Percentiles rank a stretch among this genome's conserved stretches.
These are phyloP conservation scores for Annulohypoxylon truncatum DNA, from an alignment of 2,329 filamentous ascomycete species.

Conservation along the genomic window DNA sequence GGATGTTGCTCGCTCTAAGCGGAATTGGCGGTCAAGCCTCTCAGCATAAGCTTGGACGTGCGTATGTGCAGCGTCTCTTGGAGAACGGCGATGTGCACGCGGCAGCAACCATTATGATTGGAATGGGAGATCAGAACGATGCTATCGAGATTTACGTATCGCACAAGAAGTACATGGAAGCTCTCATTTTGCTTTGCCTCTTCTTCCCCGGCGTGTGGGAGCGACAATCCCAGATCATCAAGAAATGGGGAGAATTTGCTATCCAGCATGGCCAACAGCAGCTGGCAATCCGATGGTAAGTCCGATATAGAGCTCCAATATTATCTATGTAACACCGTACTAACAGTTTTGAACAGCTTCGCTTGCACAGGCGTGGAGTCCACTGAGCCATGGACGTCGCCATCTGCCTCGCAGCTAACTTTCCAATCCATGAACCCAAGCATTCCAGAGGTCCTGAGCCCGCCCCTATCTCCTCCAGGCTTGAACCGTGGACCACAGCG, in stretches of 20 bases:
- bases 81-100: slow-evolving; percentile 92
- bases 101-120: slow-evolving; percentile 90
- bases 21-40: slow-evolving; percentile 83
- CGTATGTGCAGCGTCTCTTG: slow-evolving; percentile 89
- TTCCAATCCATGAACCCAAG: slow-evolving; percentile 66
- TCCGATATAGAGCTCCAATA: slow-evolving; percentile 18
- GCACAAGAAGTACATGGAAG: slow-evolving; percentile 91
- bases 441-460: slow-evolving; percentile 73
- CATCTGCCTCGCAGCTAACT: slow-evolving; percentile 74
- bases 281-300: slow-evolving; percentile 83
- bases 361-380: slow-evolving; percentile 89
- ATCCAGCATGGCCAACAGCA: slow-evolving; percentile 89
- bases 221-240: slow-evolving; percentile 85
- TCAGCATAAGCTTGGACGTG: slow-evolving; percentile 89
- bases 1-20: slow-evolving; percentile 94
- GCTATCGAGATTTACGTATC: slow-evolving; percentile 97
- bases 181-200: slow-evolving; percentile 86
- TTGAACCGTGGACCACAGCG: slow-evolving; percentile 68
- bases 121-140: slow-evolving; percentile 91
- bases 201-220: slow-evolving; percentile 90
- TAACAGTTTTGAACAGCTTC: slow-evolving; percentile 65
- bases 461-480: slow-evolving; percentile 79
- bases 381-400: slow-evolving; percentile 88
- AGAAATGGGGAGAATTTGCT: slow-evolving; percentile 95
- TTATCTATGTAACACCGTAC: not conserved